Evolutionary conservation across 2,329 filamentous ascomycete genomes (phyloP).

Genomic region (Ascochyta pisi): DNA sequence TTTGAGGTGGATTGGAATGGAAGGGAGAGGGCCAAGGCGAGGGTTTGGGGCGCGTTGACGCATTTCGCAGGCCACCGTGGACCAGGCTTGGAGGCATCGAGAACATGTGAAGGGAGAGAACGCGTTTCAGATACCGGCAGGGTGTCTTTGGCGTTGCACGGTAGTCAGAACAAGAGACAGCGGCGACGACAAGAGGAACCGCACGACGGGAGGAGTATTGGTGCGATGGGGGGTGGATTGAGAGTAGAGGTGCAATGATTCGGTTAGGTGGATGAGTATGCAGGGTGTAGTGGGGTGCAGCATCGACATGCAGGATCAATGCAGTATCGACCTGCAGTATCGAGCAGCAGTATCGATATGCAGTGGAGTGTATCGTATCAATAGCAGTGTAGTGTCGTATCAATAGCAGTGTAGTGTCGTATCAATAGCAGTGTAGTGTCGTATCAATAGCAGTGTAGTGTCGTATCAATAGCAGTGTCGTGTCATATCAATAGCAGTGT

Average conservation of each 20-base stretch:
- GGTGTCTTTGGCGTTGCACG: slow-evolving; percentile 15
- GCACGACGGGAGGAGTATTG: slow-evolving; percentile 8
- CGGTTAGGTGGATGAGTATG: no score
- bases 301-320: no score
- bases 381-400: no score
- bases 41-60: slow-evolving; percentile 18
- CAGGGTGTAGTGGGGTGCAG: no score
- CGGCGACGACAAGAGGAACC: slow-evolving; percentile 4
- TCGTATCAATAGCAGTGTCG: no score
- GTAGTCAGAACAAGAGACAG: slow-evolving; percentile 18
- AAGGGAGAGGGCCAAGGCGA: slow-evolving; percentile 28
- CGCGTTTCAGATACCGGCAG: slow-evolving; percentile 11
- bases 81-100: slow-evolving; percentile 16
- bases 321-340: no score
- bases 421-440: no score
- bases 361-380: no score
- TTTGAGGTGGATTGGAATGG: slow-evolving; percentile 35
- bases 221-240: slow-evolving; percentile 3
- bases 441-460: no score
- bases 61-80: slow-evolving; percentile 11
- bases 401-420: no score
- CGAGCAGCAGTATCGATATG: no score
- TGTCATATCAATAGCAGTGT: no score
- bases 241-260: neutral
- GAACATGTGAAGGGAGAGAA: slow-evolving; percentile 17